Evolutionary conservation across 2,329 filamentous ascomycete species (phyloP).

Genomic region (Metarhizium guizhouense): DNA sequence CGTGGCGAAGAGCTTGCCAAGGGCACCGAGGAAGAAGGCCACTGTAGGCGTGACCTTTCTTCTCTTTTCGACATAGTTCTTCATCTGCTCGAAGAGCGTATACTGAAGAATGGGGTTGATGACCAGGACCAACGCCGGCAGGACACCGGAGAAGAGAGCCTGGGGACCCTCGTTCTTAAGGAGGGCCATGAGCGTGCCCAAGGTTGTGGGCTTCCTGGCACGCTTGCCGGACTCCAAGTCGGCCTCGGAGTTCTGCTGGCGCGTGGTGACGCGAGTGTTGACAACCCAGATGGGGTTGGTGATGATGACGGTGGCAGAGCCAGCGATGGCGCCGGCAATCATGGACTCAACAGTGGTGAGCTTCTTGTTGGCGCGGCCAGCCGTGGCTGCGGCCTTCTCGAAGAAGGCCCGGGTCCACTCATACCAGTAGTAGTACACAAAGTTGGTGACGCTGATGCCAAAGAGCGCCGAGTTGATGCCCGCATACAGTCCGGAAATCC

Average conservation of each 20-base stretch:
- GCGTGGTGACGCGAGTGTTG: constrained; percentile 96
- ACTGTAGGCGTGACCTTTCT: constrained; percentile 71
- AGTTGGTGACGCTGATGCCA: constrained; percentile 97
- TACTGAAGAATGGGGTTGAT: constrained; percentile 99
- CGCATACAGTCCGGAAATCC: constrained; percentile 79
- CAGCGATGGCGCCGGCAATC: constrained; percentile 88
- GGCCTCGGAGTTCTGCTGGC: constrained; percentile 49
- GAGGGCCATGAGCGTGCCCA: constrained; percentile 72
- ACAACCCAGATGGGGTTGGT: constrained; percentile 99
- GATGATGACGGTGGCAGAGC: constrained; percentile 85
- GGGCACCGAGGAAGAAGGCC: constrained; percentile 82
- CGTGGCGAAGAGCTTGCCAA: constrained; percentile 92
- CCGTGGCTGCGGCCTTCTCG: constrained; percentile 63
- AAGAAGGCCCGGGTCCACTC: constrained; percentile 91
- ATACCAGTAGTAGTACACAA: constrained; percentile 99
- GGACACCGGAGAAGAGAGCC: constrained; percentile 83
- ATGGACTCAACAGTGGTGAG: constrained; percentile 90
- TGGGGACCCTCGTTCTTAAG: constrained; percentile 75
- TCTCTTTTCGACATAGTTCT: constrained; percentile 74
- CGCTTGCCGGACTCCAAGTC: constrained; percentile 30
- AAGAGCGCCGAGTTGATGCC: constrained; percentile 92
- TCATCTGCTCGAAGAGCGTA: constrained; percentile 96
- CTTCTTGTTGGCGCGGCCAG: constrained; percentile 67
- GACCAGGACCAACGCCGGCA: constrained; percentile 87
- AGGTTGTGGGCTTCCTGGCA: constrained; percentile 52